phyloP scores from a whole-genome alignment of 345 rosid species.

The Psidium friedrichsthalianum region DNA sequence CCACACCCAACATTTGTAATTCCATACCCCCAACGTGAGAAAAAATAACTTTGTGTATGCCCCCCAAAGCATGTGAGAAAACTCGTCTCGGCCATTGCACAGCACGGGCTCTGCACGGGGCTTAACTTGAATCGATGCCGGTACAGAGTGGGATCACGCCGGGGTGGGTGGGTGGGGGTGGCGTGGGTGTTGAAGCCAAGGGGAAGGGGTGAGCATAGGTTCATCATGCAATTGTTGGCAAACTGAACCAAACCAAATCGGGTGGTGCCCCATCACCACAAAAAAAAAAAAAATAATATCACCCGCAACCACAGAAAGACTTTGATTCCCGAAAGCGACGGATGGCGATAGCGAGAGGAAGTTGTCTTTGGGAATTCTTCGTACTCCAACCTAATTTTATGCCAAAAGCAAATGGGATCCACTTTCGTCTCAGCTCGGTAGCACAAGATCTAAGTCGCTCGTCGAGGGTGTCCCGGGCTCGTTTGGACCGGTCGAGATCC shows the following conservation, averaged over 20 bases:
- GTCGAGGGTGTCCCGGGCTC: neutral
- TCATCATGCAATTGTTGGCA: neutral
- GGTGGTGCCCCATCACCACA: neutral
- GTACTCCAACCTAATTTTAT: neutral
- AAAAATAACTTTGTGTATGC: neutral
- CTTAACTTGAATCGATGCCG: neutral
- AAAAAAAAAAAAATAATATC: neutral
- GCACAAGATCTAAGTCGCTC: neutral
- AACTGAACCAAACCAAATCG: neutral
- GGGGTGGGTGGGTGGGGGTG: too few species aligned
- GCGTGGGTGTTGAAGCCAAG: too few species aligned
- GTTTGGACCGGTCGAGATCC: neutral
- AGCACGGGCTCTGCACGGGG: accelerated
- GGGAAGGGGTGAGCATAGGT: neutral
- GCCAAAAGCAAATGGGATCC: neutral
- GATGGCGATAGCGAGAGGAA: neutral
- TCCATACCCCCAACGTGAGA: neutral
- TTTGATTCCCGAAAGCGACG: neutral
- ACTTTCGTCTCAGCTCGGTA: neutral
- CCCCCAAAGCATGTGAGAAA: neutral
- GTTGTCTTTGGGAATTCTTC: neutral
- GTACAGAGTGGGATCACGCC: neutral
- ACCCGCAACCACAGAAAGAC: neutral
- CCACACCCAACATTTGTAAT: neutral
- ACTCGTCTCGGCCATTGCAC: neutral